Evolutionary conservation across 1,284 basidiomycete genomes (phyloP).

Genomic region (Neonothopanus nambi): DNA sequence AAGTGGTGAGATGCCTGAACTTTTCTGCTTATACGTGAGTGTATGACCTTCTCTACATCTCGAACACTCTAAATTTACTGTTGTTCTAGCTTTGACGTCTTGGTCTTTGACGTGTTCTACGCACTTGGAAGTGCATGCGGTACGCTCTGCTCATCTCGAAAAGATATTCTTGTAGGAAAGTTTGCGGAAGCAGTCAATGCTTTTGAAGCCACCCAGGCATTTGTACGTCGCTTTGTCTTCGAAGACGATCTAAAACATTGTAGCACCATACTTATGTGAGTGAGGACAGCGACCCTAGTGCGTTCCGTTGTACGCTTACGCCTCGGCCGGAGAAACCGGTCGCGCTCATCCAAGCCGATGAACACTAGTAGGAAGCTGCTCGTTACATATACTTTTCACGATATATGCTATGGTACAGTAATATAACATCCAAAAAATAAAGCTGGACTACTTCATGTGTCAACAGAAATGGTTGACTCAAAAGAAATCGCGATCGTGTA

Average conservation of each 20-base stretch:
- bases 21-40: constrained; percentile 15
- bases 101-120: constrained; percentile 13
- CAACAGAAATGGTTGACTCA: no score
- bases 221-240: constrained; percentile 4
- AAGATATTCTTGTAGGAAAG: constrained; percentile 10
- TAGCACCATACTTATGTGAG: no score
- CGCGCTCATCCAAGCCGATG: no score
- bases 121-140: constrained; percentile 12
- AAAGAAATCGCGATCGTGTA: no score
- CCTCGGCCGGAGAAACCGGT: no score
- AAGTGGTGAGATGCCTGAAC: constrained; percentile 11
- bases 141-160: constrained; percentile 9
- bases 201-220: constrained; percentile 13
- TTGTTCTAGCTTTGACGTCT: constrained; percentile 13
- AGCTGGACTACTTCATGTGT: no score
- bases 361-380: no score
- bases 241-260: background rate
- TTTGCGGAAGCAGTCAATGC: constrained; percentile 12
- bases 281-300: no score
- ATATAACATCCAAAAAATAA: no score
- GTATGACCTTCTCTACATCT: background rate
- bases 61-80: background rate
- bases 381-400: no score
- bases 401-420: no score
- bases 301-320: no score